Base-by-base conservation (phyloP, 192 early-diverging fungal genomes). In the Entomortierella lignicola region DNA sequence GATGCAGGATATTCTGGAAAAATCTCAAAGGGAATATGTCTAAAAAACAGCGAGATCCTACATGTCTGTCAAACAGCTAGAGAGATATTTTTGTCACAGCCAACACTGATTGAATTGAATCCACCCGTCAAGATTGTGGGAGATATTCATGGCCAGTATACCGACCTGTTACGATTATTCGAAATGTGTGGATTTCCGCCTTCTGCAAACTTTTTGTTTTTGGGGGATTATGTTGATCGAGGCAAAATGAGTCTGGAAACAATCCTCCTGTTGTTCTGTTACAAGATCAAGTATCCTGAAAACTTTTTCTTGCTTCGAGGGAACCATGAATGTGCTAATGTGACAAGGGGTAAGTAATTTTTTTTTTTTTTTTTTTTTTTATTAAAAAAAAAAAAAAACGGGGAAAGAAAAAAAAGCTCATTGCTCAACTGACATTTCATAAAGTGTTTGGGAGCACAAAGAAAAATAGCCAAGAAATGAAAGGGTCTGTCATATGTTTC, bases 151-250 rank as follows among this genome's bases (percentile, higher is more conserved):
- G 97, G 97, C 31, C 97, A 99, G 83, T 99, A 93, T 82, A 86
- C 92, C 2, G 97, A 99, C 81, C 82, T 99, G 62, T 82, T 98
- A 50, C 89, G 96, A 32, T 82, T 97, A 56, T 98, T 99, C 81
- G 96, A 97, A 75, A 90, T 92, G 89, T 91, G 93, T 74, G 97
- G 97, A 31, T 96, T 94, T 72, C 97, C 97, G 43, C 95, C 95
- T 1, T 74, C 85, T 27, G 87, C 94, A 71, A 98, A 98, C 84
- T 99, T 96, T 83, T 81, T 97, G 54, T 98, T 97, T 66, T 54
- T 98, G 31, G 94, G 95, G 18, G 97, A 99, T 81, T 99, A 99
- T 84, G 97, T 99, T 2, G 97, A 99, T 84, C 92, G 97, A 55
- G 97, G 97, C 51, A 96, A 96, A 83, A 93, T 96, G 85, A 92